phyloP scores from a whole-genome alignment of 495 filamentous ascomycete genomes.

The Penicillium subrubescens region DNA sequence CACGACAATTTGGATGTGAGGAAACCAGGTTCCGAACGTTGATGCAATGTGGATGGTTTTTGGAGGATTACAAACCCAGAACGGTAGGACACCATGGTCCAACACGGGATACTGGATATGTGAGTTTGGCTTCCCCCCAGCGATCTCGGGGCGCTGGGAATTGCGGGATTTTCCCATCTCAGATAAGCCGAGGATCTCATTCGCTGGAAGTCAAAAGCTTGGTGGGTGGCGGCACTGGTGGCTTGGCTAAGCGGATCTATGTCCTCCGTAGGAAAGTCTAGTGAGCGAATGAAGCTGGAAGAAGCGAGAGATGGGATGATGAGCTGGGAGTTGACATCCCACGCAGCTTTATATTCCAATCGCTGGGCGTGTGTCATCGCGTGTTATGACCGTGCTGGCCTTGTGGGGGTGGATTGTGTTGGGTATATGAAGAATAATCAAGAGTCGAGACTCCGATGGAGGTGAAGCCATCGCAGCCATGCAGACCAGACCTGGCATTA shows the following conservation, averaged over 20 bases:
- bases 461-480: background rate
- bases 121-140: background rate
- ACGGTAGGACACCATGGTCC: background rate
- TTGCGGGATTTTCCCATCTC: constrained; percentile 18
- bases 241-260: constrained; percentile 10
- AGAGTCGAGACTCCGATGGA: background rate
- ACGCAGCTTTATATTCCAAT: background rate
- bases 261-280: background rate
- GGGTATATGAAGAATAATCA: background rate
- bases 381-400: background rate
- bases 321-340: background rate
- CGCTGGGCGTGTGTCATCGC: background rate
- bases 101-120: background rate
- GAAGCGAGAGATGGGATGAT: background rate
- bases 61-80: background rate
- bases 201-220: constrained; percentile 13
- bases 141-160: constrained; percentile 1
- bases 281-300: too few species aligned
- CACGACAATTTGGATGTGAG: constrained; percentile 6
- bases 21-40: constrained; percentile 18
- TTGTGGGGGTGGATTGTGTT: background rate
- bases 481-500: background rate
- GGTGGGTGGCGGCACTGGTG: background rate
- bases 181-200: constrained; percentile 22
- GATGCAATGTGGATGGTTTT: background rate